Base-by-base conservation (phyloP, 306 rosid genomes). In the Malus orientalis region DNA sequence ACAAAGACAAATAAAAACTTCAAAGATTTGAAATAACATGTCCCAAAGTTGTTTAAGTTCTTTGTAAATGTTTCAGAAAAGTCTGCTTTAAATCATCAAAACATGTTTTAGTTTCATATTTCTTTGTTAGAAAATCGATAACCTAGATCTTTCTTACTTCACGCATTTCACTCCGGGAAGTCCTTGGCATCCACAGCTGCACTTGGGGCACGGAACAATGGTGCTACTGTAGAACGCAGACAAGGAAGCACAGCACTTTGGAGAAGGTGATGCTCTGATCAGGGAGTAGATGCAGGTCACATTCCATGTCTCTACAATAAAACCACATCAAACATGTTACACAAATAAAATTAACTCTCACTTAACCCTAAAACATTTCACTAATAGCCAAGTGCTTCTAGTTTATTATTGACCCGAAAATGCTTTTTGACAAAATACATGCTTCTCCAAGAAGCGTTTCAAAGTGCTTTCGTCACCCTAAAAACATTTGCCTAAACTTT, bases 161-260 rank as follows among this genome's bases (percentile, higher is more conserved):
- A 86, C 65, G 76, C 98, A 93, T 67, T 79, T 36, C 53, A 88
- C 80, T 77, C 91, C 87, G 25, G 80, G 76, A 29, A 86, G 83
- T 23, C 85, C 89, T 86, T 79, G 89, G 84, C 98, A 93, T 57
- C 79, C 80, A 40, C 98, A 91, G 82, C 97, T 91, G 84, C 97
- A 93, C 20, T 69, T 63, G 42, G 93, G 92, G 81, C 98, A 93
- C 65, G 88, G 88, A 73, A 89, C 86, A 54, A 93, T 77, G 30
- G 88, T 86, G 4, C 69, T 76, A 55, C 84, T 84, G 84, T 91
- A 93, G 83, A 93, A 93, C 42, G 98, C 79, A 33, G 97, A 93
- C 63, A 93, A 75, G 3, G 98, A 91, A 38, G 91, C 96, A 32
- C 97, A 91, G 49, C 98, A 93, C 25, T 81, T 82, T n/a, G 97